Percentiles rank a stretch among this genome's conserved stretches.
These are phyloP conservation scores for Bonia amplexicaulis DNA, from an alignment of 176 grass and related monocot genomes.

Conservation along the genomic window DNA sequence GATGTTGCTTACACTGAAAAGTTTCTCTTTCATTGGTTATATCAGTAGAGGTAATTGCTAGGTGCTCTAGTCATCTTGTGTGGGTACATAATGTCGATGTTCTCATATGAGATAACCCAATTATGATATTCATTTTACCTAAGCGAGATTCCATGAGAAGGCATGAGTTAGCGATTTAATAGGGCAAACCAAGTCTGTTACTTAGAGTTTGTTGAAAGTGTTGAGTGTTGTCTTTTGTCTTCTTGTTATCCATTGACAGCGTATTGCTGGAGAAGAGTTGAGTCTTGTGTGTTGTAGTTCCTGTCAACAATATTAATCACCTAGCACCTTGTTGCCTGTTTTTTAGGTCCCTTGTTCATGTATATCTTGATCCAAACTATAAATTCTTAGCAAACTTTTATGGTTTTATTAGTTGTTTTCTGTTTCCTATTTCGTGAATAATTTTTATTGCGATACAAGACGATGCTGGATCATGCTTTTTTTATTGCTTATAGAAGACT, in stretches of 20 bases:
- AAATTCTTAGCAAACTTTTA: background rate
- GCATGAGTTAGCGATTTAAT: background rate
- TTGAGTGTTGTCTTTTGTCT: background rate
- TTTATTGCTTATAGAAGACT: slow-evolving; percentile 14
- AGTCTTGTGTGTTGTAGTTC: background rate
- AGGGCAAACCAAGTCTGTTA: background rate
- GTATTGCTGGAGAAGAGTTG: background rate
- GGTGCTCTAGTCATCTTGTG: background rate
- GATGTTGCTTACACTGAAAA: background rate
- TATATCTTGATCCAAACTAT: background rate
- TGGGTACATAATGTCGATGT: background rate
- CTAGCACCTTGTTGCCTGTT: background rate
- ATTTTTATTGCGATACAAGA: background rate
- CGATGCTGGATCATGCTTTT: slow-evolving; percentile 8
- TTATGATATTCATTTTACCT: background rate
- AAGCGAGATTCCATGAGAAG: background rate
- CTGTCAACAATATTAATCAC: slow-evolving; percentile 7
- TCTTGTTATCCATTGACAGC: background rate
- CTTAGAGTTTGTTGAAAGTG: background rate
- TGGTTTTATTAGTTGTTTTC: background rate
- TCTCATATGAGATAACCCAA: background rate
- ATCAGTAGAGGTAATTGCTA: slow-evolving; percentile 1
- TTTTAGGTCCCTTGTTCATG: background rate
- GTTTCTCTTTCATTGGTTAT: background rate
- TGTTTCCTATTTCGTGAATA: background rate